Base-by-base conservation (phyloP, 148 eudicot genomes). In the Beta vulgaris region DNA sequence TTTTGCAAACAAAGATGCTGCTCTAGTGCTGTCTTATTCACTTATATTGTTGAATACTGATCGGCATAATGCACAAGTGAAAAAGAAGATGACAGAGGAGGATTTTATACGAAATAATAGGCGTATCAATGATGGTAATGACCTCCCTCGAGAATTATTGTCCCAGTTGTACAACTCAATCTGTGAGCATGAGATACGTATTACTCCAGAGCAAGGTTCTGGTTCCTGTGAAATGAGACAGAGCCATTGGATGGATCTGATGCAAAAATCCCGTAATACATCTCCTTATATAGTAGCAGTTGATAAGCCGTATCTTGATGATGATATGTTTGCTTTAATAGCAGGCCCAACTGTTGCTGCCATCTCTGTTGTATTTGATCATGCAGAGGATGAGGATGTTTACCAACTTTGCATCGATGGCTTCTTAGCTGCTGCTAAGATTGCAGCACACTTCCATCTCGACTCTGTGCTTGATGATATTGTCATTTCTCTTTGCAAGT, bases 301-400 rank as follows among this genome's bases (percentile, higher is more conserved):
- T 81, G 81, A 80, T 55, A 84, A 87, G 78, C 85, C 91, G 43
- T 81, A 86, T 73, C 88, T 94, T 73, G 95, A 94, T 78, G 86
- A 85, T 72, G 93, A 92, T 64, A 91, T 90, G 91, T 91, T 90
- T 80, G 83, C 91, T 69, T 88, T 90, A 40, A 77, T 88, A 82
- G 88, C 97, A 7, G 96, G 98, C 74, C 98, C 93, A 23, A 85
- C 96, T 66, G 86, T 94, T 72, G 97, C 97, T 78, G 97, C 98
- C 44, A 87, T 94, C 29, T 94, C 97, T 60, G 98, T 94, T 74
- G 93, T 94, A 43, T 88, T 94, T 81, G 96, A 94, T 82, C 93
- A 90, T 77, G 96, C 91, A 6, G 96, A 91, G 71, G 87, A 87
- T 70, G 98, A 91, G 84, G 85, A 85, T 72, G 97, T 90, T 55